Evolutionary conservation across 2,329 filamentous ascomycete genomes (phyloP).

Genomic region (Colletotrichum viniferum): DNA sequence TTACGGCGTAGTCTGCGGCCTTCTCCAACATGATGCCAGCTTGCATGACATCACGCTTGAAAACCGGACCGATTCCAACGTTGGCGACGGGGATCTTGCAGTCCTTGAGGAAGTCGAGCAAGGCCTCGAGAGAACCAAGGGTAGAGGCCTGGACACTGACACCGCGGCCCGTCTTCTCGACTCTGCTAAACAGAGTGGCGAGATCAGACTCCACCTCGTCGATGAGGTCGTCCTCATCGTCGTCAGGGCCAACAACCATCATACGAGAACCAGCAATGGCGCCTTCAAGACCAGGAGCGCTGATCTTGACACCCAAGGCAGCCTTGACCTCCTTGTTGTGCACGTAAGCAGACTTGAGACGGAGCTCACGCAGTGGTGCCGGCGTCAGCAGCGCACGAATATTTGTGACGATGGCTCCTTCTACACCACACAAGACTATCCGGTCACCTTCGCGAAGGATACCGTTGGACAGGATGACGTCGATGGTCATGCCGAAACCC

Average conservation of each 20-base stretch:
- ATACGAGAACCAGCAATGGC: slow-evolving; percentile 96
- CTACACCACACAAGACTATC: slow-evolving; percentile 94
- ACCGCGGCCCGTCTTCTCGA: slow-evolving; percentile 90
- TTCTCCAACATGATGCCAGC: slow-evolving; percentile 97
- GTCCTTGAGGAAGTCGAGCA: slow-evolving; percentile 93
- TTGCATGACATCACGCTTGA: slow-evolving; percentile 97
- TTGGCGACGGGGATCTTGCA: slow-evolving; percentile 98
- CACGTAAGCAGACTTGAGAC: slow-evolving; percentile 94
- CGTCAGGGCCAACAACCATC: slow-evolving; percentile 90
- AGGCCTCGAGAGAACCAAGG: slow-evolving; percentile 91
- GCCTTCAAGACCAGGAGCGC: slow-evolving; percentile 91
- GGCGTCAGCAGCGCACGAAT: slow-evolving; percentile 94
- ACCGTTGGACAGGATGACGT: slow-evolving; percentile 96
- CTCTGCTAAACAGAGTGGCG: slow-evolving; percentile 86
- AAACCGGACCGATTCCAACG: slow-evolving; percentile 96
- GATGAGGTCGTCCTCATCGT: slow-evolving; percentile 95
- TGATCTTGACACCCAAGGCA: slow-evolving; percentile 97
- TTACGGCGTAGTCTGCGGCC: slow-evolving; percentile 92
- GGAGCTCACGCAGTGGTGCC: slow-evolving; percentile 89
- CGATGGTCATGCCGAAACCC: slow-evolving; percentile 97
- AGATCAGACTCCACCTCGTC: slow-evolving; percentile 97
- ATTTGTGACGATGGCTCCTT: slow-evolving; percentile 93
- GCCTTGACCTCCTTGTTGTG: slow-evolving; percentile 99
- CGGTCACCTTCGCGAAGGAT: slow-evolving; percentile 92
- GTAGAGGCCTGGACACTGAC: slow-evolving; percentile 98